Conservation (phyloP, 257 asterid genomes). For the Mentha longifolia region DNA sequence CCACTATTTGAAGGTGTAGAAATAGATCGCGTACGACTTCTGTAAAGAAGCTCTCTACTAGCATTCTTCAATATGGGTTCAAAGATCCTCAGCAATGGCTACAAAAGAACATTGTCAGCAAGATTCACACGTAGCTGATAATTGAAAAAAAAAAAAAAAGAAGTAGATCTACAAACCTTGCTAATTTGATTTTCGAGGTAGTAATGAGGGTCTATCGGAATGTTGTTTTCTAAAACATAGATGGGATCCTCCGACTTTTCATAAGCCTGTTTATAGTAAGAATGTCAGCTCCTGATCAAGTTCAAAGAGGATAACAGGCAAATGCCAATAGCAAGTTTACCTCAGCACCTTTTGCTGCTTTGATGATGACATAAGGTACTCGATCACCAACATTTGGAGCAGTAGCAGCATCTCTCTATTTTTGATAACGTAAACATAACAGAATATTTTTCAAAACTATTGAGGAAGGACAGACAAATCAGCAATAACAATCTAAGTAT, state of each 20-base stretch:
- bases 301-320: slow-evolving; percentile 26
- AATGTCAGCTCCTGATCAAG: slow-evolving; percentile 35
- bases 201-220: slow-evolving; percentile 92
- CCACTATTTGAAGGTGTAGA: slow-evolving; percentile 93
- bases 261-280: slow-evolving; percentile 72
- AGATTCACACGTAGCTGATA: slow-evolving; percentile 13
- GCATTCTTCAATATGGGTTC: slow-evolving; percentile 98
- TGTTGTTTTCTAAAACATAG: slow-evolving; percentile 88
- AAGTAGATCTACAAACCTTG: slow-evolving; percentile 64
- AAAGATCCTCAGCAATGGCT: slow-evolving; percentile 96
- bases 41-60: slow-evolving; percentile 91
- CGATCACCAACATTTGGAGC: slow-evolving; percentile 99
- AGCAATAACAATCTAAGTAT: background rate
- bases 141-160: slow-evolving; percentile 30
- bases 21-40: slow-evolving; percentile 88
- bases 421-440: slow-evolving; percentile 22
- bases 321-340: slow-evolving; percentile 43
- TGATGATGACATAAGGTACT: slow-evolving; percentile 92
- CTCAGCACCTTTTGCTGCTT: slow-evolving; percentile 98
- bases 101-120: slow-evolving; percentile 38
- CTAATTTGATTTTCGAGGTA: slow-evolving; percentile 98
- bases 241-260: slow-evolving; percentile 98
- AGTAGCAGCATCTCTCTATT: slow-evolving; percentile 97
- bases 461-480: background rate
- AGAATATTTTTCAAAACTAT: slow-evolving; percentile 6